phyloP scores from a whole-genome alignment of 2,329 filamentous ascomycete genomes.

The Beauveria scarabaeidicola region DNA sequence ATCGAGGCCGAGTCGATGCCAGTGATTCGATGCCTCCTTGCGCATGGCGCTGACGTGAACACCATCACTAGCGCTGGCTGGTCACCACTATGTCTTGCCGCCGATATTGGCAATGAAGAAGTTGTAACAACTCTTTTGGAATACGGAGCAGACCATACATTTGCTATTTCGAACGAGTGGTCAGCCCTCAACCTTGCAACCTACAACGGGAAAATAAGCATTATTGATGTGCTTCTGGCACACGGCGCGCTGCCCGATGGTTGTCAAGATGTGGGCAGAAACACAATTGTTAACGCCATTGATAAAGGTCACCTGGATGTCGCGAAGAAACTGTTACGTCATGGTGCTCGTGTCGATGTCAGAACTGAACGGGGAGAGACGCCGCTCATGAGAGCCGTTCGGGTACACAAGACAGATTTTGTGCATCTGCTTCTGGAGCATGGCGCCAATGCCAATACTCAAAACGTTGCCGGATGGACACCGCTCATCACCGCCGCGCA shows the following conservation, averaged over 20 bases:
- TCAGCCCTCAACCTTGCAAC: constrained; percentile 22
- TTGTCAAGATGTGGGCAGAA: not conserved
- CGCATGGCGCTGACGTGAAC: constrained; percentile 22
- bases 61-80: constrained; percentile 14
- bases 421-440: not conserved
- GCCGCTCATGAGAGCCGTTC: not conserved
- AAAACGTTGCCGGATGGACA: not conserved
- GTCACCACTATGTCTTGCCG: constrained; percentile 22
- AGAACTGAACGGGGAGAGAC: constrained; percentile 3
- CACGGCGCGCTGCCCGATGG: not conserved
- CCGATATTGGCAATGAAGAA: constrained; percentile 10
- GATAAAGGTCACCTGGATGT: constrained; percentile 14
- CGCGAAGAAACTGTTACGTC: not conserved
- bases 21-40: constrained; percentile 8
- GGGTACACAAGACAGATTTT: not conserved
- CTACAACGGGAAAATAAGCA: constrained; percentile 7
- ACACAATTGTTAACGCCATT: constrained; percentile 4
- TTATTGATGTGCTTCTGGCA: not conserved
- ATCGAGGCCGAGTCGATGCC: not conserved
- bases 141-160: constrained; percentile 22
- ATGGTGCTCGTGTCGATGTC: not conserved
- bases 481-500: constrained; percentile 2
- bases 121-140: constrained; percentile 11
- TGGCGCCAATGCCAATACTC: not conserved
- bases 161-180: constrained; percentile 14